Evolutionary conservation across 78 protist genomes (phyloP), one percentile per base, ranked within the genome.

Genomic region (Dictyostelium brefeldianum): DNA sequence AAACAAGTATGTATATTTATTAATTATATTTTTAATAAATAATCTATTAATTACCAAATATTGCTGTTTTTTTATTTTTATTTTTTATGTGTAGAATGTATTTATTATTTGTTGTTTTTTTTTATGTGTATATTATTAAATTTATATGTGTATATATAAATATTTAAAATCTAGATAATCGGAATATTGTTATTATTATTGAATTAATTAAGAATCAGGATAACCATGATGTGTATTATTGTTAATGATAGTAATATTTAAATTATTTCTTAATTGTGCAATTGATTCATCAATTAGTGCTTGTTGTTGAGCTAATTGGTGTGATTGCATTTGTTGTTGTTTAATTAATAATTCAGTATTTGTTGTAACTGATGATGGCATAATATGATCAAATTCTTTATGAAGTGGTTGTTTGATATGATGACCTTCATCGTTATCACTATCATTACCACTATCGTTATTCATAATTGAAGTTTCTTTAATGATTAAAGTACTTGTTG

Each of bases 341-440:
- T 70, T 43, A 5, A 17, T 17, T 20, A 70, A 6, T 12, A 20
- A 25, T 17, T 70, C 78, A 4, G 47, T 46, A 17, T 48, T 41
- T 36, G 17, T 12, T 29, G 78, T 12, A 43, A 70, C 43, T 43
- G 78, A 70, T 5, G 20, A 29, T 36, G 78, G 78, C 8, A 36
- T 20, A 14, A 70, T 5, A 43, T 70, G 78, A 70, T 70, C 78
- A 43, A 70, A 46, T 20, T 70, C 78, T 70, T 29, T 17, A 18
- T 17, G 78, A 14, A 15, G 78, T 70, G 25, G 78, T 36, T 36
- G 43, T 36, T 25, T 67, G 75, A 57, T 57, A 27, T 17, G 67
- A 27, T 36, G 1, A 36, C 2, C 43, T 36, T 36, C 43, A 36
- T 57, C 67, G 31, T 9, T 27, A 57, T 27, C 67, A 56, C 65